Evolutionary conservation across 768 basidiomycete genomes (phyloP), one percentile per base, ranked within the genome.

Genomic region (Podaxis sp.): DNA sequence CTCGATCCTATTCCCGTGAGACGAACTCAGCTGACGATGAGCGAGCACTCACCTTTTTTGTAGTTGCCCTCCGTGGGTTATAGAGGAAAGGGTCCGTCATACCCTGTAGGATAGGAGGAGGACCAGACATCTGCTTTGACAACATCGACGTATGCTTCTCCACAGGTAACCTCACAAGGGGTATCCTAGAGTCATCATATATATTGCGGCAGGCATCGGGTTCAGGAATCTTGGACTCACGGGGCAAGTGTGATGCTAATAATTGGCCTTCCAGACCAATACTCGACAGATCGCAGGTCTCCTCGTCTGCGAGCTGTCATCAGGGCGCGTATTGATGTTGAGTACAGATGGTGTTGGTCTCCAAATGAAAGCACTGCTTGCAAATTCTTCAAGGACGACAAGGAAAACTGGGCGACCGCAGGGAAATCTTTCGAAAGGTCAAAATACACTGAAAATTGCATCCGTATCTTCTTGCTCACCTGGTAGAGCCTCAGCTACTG

Each of bases 401-500:
- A 76, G n/a, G 91, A 85, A 73, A 96, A 94, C 61, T 91, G 91
- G 13, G 95, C 89, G 52, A 97, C 91, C 2, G 90, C 83, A 44
- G 87, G 81, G 68, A 93, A 87, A 75, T 99, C 96, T 96, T 68
- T 24, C 40, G 51, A 63, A 56, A 61, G 55, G 40, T 13, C 8
- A 51, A 17, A 40, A 3, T 30, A 5, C 36, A 20, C 15, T 17
- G 6, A 48, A 10, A 28, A 22, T 37, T 2, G 10, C 24, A 8
- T n/a, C 17, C 37, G 54, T 17, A 55, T 61, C 3, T 8, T 22
- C 11, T 10, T n/a, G 75, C 82, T 58, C 64, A 93, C 95, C 95
- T 61, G 96, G 95, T 24, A 99, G 77, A 13, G 93, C 87, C 73
- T 98, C 94, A 1, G 94, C 92, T 2, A 99, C 87, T 0, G 91